Conservation (phyloP, 2,329 filamentous ascomycete genomes). For the Penicillium thymicola region DNA sequence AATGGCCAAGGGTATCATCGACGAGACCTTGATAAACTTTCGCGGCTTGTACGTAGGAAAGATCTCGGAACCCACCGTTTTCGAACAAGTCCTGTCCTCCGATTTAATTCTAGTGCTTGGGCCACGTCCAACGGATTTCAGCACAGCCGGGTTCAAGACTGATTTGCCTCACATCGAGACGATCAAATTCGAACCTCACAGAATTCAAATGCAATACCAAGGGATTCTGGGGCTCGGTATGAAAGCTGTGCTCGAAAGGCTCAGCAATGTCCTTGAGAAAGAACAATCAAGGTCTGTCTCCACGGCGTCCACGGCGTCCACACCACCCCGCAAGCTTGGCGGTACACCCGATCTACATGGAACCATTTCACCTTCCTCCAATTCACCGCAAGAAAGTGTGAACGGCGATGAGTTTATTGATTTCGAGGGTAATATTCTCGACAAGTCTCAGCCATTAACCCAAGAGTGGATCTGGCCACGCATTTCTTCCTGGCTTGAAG, state of each 20-base stretch:
- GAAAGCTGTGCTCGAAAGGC: conserved; percentile 69
- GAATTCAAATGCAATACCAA: conserved; percentile 67
- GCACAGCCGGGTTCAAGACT: conserved; percentile 69
- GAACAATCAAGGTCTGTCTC: conserved; percentile 43
- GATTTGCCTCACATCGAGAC: conserved; percentile 66
- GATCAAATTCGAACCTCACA: conserved; percentile 73
- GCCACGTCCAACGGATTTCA: conserved; percentile 34
- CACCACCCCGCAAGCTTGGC: conserved; percentile 17
- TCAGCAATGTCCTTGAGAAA: conserved; percentile 58
- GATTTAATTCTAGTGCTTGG: conserved; percentile 37
- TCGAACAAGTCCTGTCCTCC: conserved; percentile 25
- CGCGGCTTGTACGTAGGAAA: conserved; percentile 76
- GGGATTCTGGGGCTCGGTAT: conserved; percentile 71
- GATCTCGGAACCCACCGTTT: conserved; percentile 55
- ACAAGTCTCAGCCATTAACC: conserved; percentile 51
- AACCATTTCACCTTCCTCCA: background rate
- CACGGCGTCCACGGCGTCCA: conserved; percentile 5
- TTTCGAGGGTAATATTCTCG: conserved; percentile 47
- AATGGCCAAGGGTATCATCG: conserved; percentile 78
- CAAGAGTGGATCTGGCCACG: conserved; percentile 66
- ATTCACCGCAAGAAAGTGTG: background rate
- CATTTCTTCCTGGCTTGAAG: conserved; percentile 64
- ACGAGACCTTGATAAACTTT: conserved; percentile 68
- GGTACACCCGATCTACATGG: background rate
- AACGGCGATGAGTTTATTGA: background rate